These are phyloP conservation scores for Picea abies DNA, from an alignment of 83 land plant species.

Conservation along the genomic window DNA sequence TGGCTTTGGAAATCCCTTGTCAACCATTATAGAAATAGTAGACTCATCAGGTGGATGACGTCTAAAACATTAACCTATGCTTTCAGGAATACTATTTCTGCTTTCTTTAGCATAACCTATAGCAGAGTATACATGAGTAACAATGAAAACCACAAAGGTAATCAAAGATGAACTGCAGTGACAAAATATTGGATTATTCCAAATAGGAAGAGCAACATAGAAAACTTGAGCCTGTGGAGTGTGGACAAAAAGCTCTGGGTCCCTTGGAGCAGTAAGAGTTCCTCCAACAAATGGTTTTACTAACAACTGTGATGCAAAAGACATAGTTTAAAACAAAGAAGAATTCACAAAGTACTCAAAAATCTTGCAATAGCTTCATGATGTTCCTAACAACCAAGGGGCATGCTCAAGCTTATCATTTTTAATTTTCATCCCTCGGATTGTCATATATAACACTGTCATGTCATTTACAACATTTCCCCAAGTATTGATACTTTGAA, in stretches of 20 bases:
- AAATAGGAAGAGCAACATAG: constrained; percentile 80
- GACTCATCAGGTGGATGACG: constrained; percentile 89
- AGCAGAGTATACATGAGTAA: constrained; percentile 80
- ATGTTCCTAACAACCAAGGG: too few species aligned
- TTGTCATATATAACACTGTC: too few species aligned
- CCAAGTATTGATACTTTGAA: too few species aligned
- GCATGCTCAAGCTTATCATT: too few species aligned
- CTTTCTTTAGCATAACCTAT: constrained; percentile 63
- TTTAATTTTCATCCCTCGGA: too few species aligned
- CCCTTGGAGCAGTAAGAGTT: constrained; percentile 71
- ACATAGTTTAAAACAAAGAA: too few species aligned
- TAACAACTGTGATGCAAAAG: too few species aligned
- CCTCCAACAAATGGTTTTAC: neutral
- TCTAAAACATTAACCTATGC: constrained; percentile 33
- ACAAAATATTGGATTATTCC: constrained; percentile 87
- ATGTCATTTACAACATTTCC: too few species aligned
- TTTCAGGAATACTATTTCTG: constrained; percentile 38
- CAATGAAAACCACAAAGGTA: constrained; percentile 63
- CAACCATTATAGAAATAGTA: constrained; percentile 83
- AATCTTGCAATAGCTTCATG: too few species aligned
- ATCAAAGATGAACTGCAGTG: constrained; percentile 66
- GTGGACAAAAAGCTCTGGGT: constrained; percentile 81
- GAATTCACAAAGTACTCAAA: too few species aligned
- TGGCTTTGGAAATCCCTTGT: constrained; percentile 95
- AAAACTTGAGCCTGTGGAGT: constrained; percentile 81